Evolutionary conservation across 2,329 filamentous ascomycete genomes (phyloP).

Genomic region (Stachybotrys chartarum): DNA sequence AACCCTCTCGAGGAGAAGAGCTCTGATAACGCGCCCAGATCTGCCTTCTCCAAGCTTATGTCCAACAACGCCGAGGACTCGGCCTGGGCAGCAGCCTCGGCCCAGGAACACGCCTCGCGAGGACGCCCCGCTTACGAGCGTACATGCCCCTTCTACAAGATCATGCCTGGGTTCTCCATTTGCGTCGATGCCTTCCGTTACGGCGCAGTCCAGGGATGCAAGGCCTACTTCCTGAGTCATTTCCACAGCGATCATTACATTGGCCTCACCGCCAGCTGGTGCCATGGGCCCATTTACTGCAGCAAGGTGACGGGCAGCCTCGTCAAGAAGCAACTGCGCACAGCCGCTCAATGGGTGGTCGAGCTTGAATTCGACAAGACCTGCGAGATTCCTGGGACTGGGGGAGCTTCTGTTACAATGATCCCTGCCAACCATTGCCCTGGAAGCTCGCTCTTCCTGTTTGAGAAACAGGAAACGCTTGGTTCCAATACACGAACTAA

Average conservation of each 20-base stretch:
- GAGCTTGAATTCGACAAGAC: conserved; percentile 78
- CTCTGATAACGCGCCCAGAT: conserved; percentile 34
- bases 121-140: conserved; percentile 83
- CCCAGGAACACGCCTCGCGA: conserved; percentile 66
- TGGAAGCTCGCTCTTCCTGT: conserved; percentile 87
- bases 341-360: conserved; percentile 79
- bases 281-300: conserved; percentile 92
- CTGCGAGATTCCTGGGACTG: conserved; percentile 72
- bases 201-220: conserved; percentile 83
- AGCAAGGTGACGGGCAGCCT: conserved; percentile 88
- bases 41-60: conserved; percentile 92
- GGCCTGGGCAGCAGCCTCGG: conserved; percentile 83
- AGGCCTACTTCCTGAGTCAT: conserved; percentile 93
- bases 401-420: conserved; percentile 85
- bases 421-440: conserved; percentile 95
- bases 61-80: conserved; percentile 81
- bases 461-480: conserved; percentile 67
- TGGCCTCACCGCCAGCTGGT: conserved; percentile 81
- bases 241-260: conserved; percentile 98
- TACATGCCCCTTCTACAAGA: conserved; percentile 98
- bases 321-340: conserved; percentile 76
- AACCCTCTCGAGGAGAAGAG: conserved; percentile 62
- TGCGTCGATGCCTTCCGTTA: conserved; percentile 96
- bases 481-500: conserved; percentile 56
- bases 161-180: conserved; percentile 85